These are phyloP conservation scores for Fraxinus floribunda DNA, from an alignment of 305 asterid species.

Conservation along the genomic window DNA sequence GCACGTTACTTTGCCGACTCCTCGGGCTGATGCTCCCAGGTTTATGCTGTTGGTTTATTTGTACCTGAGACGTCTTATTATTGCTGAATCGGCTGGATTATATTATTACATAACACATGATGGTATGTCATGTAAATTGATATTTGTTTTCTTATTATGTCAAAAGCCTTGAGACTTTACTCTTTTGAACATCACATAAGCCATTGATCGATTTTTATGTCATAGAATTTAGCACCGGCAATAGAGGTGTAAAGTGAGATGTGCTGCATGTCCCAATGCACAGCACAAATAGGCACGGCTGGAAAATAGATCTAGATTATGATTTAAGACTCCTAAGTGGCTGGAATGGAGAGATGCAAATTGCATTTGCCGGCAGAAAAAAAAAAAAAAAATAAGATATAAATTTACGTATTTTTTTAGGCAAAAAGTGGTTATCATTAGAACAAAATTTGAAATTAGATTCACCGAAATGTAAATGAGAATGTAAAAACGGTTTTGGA, in stretches of 20 bases:
- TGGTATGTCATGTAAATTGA: not conserved
- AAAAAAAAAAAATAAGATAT: no score
- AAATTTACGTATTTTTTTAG: no score
- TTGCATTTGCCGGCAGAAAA: no score
- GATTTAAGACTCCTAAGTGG: not conserved
- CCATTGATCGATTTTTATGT: not conserved
- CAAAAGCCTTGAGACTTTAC: not conserved
- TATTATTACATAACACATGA: not conserved
- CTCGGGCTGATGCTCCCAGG: not conserved
- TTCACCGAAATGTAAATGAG: no score
- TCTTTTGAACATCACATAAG: not conserved
- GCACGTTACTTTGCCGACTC: slow-evolving; percentile 5
- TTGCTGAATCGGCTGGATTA: not conserved
- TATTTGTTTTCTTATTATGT: not conserved
- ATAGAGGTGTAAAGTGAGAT: not conserved
- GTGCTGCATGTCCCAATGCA: not conserved
- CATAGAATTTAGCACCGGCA: not conserved
- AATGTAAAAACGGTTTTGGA: no score
- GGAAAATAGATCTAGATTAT: no score
- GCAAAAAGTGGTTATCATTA: not conserved
- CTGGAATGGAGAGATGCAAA: no score
- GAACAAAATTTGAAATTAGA: not conserved
- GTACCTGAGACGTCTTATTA: not conserved
- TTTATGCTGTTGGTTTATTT: not conserved
- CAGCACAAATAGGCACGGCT: not conserved